Base-by-base conservation (phyloP, 2,329 filamentous ascomycete genomes). In the Laburnicola sp. region DNA sequence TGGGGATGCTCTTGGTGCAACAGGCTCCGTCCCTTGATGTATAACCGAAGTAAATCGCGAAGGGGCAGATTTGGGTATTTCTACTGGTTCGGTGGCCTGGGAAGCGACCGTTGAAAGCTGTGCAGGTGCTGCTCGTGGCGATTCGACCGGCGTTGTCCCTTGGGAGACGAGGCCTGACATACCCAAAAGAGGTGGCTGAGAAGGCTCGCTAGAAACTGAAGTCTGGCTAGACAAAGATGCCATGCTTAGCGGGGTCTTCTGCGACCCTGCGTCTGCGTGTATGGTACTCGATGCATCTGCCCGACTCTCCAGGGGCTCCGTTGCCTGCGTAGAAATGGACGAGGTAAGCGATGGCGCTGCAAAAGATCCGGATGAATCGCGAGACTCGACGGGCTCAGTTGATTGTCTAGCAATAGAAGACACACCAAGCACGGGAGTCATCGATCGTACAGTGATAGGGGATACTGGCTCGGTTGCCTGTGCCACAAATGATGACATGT, bases 121-220 rank as follows among this genome's bases (percentile, higher is more conserved):
- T 6, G 62, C 56, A 11, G 56, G 51, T 4, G 50, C 42, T 27
- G 56, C 53, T 39, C 52, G 56, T 31, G 57, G 53, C n/a, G 54
- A 38, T 21, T 58, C 54, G 4, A 53, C 50, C 8, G 69, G 69
- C 32, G 59, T 64, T 9, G 65, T 67, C 9, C 60, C 57, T 48
- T 66, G 68, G 41, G 58, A 51, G 23, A 59, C 60, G 25, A 72
- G 43, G 6, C 48, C 48, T n/a, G 71, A 73, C 49, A 68, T 38
- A 22, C 56, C 53, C 46, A 66, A 31, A 23, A 54, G 44, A 52
- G 62, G 57, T 28, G 35, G 42, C 11, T 41, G 40, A 3, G 53
- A 26, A 21, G 35, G 11, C 21, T 62, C 62, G 9, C 47, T 48
- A 7, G 64, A 63, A 34, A 58, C 54, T 10, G 62, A 63, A 26